Evolutionary conservation across 2,329 filamentous ascomycete genomes (phyloP).

Genomic region (Penicillium sp.): DNA sequence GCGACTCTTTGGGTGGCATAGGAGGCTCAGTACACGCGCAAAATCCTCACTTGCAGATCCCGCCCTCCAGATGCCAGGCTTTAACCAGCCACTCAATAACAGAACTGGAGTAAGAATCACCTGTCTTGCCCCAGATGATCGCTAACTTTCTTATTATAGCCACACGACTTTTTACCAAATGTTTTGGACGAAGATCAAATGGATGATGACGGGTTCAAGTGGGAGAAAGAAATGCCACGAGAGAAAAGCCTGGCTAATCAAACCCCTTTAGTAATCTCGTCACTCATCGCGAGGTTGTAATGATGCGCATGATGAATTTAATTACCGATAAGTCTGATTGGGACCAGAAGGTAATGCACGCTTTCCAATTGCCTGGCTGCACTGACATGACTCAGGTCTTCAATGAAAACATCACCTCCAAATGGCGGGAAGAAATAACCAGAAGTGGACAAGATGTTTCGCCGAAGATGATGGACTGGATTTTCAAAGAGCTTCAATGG

Average conservation of each 20-base stretch:
- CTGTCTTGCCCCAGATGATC: neutral
- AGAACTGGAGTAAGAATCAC: neutral
- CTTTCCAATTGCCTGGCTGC: neutral
- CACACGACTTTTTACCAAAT: neutral
- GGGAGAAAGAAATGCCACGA: neutral
- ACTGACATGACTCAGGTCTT: constrained; percentile 25
- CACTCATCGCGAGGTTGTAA: constrained; percentile 37
- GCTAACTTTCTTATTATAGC: neutral
- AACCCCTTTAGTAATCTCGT: neutral
- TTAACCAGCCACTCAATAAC: neutral
- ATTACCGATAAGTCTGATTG: constrained; percentile 48
- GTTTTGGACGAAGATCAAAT: neutral
- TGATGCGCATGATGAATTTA: constrained; percentile 45
- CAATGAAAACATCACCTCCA: constrained; percentile 33
- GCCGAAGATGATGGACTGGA: constrained; percentile 38
- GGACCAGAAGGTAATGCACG: constrained; percentile 38
- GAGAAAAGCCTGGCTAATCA: neutral
- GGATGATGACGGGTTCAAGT: neutral
- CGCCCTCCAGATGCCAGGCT: neutral
- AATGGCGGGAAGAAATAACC: constrained; percentile 38
- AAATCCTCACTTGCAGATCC: neutral
- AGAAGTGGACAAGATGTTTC: constrained; percentile 29
- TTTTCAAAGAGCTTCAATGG: constrained; percentile 51
- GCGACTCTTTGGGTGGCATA: no score
- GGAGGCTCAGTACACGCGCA: no score